A percentile compares a stretch with the other conserved stretches of the same genome.
Conservation (phyloP, 1,139 yeast genomes). For the Nakaseomyces nivariensis region DNA sequence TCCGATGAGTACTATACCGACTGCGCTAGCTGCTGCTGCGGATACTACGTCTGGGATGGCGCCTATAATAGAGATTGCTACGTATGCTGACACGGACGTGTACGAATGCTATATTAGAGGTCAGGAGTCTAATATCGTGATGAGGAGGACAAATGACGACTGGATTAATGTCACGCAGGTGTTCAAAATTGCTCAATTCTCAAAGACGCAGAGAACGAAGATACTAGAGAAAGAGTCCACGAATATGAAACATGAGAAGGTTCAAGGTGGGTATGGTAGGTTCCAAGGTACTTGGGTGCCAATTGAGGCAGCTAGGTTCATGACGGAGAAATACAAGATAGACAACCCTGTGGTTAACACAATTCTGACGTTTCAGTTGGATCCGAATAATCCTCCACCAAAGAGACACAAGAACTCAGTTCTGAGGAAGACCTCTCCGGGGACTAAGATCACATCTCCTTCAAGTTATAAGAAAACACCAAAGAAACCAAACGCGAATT, state of each 20-base stretch:
- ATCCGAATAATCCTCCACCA: constrained; percentile 42
- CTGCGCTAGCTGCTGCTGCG: constrained; percentile 2
- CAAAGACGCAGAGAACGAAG: constrained; percentile 77
- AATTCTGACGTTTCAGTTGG: constrained; percentile 40
- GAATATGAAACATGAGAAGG: constrained; percentile 77
- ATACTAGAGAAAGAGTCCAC: constrained; percentile 83
- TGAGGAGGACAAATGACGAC: constrained; percentile 72
- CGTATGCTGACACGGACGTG: constrained; percentile 38
- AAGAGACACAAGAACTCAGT: constrained; percentile 36
- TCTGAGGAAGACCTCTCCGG: constrained; percentile 26
- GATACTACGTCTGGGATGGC: constrained; percentile 1
- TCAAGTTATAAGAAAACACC: constrained; percentile 30
- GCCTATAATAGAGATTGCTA: constrained; percentile 28
- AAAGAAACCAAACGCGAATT: constrained; percentile 19
- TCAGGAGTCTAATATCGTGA: constrained; percentile 30
- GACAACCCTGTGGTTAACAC: constrained; percentile 44
- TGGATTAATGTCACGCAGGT: constrained; percentile 91
- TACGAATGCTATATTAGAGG: constrained; percentile 42
- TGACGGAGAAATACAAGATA: constrained; percentile 46
- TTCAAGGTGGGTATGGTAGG: constrained; percentile 92
- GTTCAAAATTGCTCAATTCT: constrained; percentile 75
- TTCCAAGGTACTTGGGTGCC: constrained; percentile 97
- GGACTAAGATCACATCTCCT: constrained; percentile 23
- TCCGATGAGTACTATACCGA: constrained; percentile 1
- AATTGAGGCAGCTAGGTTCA: constrained; percentile 39